phyloP scores from a whole-genome alignment of 2,329 filamentous ascomycete species.

The Penicillium digitatum region DNA sequence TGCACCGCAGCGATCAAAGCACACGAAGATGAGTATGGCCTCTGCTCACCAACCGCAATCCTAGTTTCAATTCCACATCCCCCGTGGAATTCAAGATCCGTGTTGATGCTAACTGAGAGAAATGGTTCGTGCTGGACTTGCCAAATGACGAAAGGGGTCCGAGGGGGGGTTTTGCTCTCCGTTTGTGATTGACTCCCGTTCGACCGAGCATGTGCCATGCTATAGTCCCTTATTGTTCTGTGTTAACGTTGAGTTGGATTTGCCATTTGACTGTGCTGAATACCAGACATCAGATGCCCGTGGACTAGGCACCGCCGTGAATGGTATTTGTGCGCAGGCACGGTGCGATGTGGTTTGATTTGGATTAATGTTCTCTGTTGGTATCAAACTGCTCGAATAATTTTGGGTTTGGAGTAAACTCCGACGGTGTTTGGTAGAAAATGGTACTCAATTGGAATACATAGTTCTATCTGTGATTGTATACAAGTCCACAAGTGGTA shows the following conservation, averaged over 20 bases:
- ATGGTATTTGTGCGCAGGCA: slow-evolving; percentile 5
- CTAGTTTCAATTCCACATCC: neutral
- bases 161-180: neutral
- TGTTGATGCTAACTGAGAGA: neutral
- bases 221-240: slow-evolving; percentile 17
- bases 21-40: slow-evolving; percentile 1
- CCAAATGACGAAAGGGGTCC: slow-evolving; percentile 15
- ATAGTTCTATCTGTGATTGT: neutral
- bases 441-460: neutral
- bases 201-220: slow-evolving; percentile 7
- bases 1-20: slow-evolving; percentile 11
- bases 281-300: neutral
- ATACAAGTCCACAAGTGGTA: neutral
- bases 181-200: slow-evolving; percentile 3
- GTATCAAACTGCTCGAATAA: neutral
- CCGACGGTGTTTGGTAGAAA: too few species aligned
- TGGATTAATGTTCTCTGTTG: neutral
- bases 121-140: neutral
- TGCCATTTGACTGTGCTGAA: slow-evolving; percentile 1
- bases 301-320: neutral
- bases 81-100: neutral
- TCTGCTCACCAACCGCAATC: neutral
- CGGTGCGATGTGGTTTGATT: neutral
- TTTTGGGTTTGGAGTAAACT: neutral
- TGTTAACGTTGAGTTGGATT: slow-evolving; percentile 19